A percentile compares a stretch with the other conserved stretches of the same genome.
Evolutionary conservation across 2,329 filamentous ascomycete genomes (phyloP).

Genomic region (Monosporascus sp.): DNA sequence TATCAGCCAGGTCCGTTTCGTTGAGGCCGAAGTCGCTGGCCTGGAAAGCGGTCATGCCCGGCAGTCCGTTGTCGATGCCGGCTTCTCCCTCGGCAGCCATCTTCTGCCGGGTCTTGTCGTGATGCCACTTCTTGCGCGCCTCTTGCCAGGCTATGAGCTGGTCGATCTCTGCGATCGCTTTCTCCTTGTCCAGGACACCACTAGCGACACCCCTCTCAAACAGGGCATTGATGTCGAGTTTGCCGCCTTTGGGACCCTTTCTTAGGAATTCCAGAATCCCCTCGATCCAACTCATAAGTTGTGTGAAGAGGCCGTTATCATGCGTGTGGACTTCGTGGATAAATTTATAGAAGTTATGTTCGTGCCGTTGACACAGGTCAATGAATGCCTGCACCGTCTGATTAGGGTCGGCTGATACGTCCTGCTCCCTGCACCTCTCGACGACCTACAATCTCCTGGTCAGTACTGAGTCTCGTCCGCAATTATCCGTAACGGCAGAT

Average conservation of each 20-base stretch:
- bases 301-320: slow-evolving; percentile 92
- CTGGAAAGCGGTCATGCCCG: slow-evolving; percentile 58
- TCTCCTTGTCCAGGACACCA: slow-evolving; percentile 63
- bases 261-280: slow-evolving; percentile 90
- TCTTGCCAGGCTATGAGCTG: slow-evolving; percentile 89
- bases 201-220: slow-evolving; percentile 74
- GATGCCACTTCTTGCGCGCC: slow-evolving; percentile 94
- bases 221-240: slow-evolving; percentile 88
- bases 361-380: slow-evolving; percentile 88
- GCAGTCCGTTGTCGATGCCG: slow-evolving; percentile 42
- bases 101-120: slow-evolving; percentile 96
- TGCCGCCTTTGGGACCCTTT: slow-evolving; percentile 78
- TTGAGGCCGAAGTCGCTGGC: slow-evolving; percentile 87
- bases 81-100: slow-evolving; percentile 81
- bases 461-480: slow-evolving; percentile 8
- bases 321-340: slow-evolving; percentile 96
- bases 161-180: slow-evolving; percentile 77
- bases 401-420: slow-evolving; percentile 92
- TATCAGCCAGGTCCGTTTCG: slow-evolving; percentile 78
- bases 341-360: slow-evolving; percentile 98
- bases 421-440: slow-evolving; percentile 62
- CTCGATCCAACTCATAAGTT: slow-evolving; percentile 96
- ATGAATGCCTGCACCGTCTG: slow-evolving; percentile 98
- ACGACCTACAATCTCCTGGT: slow-evolving; percentile 44
- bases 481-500: background rate